Evolutionary conservation across 1,284 basidiomycete genomes (phyloP).

Genomic region (Amylostereum areolatum): DNA sequence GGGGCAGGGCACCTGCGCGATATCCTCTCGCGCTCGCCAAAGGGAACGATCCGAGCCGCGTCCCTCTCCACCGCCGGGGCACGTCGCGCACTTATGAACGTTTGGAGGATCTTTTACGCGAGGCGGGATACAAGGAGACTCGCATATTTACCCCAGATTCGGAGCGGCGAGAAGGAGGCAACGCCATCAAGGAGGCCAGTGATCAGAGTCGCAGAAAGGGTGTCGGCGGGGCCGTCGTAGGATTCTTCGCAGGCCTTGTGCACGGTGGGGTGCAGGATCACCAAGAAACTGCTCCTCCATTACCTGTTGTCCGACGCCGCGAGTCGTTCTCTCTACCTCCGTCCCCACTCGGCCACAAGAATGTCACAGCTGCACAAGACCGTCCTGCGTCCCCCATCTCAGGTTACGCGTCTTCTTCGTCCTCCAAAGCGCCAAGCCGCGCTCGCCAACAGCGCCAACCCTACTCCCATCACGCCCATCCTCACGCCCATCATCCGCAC

Average conservation of each 20-base stretch:
- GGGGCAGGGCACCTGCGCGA: background rate
- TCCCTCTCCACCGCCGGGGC: slow-evolving; percentile 68
- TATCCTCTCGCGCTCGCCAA: background rate
- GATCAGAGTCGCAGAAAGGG: slow-evolving; percentile 18
- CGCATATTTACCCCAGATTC: slow-evolving; percentile 80
- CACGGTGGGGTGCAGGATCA: slow-evolving; percentile 16
- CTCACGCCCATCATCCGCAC: slow-evolving; percentile 9
- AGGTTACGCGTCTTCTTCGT: slow-evolving; percentile 1
- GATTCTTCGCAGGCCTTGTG: slow-evolving; percentile 54
- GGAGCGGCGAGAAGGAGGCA: slow-evolving; percentile 38
- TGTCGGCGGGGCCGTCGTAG: slow-evolving; percentile 53
- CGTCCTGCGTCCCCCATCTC: slow-evolving; percentile 13
- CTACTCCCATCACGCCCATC: background rate
- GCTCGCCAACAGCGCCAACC: background rate
- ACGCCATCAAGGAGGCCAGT: slow-evolving; percentile 19
- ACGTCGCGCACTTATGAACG: slow-evolving; percentile 76
- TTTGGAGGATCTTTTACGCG: slow-evolving; percentile 75
- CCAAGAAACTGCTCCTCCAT: slow-evolving; percentile 6
- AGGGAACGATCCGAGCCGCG: slow-evolving; percentile 33
- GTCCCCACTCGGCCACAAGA: slow-evolving; percentile 26
- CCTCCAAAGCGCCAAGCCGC: background rate
- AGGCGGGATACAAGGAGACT: slow-evolving; percentile 88
- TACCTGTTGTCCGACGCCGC: slow-evolving; percentile 8
- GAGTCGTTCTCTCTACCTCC: slow-evolving; percentile 22
- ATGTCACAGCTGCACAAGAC: slow-evolving; percentile 4